These are phyloP conservation scores for Quillaja saponaria DNA, from an alignment of 306 rosid genomes.

Conservation along the genomic window DNA sequence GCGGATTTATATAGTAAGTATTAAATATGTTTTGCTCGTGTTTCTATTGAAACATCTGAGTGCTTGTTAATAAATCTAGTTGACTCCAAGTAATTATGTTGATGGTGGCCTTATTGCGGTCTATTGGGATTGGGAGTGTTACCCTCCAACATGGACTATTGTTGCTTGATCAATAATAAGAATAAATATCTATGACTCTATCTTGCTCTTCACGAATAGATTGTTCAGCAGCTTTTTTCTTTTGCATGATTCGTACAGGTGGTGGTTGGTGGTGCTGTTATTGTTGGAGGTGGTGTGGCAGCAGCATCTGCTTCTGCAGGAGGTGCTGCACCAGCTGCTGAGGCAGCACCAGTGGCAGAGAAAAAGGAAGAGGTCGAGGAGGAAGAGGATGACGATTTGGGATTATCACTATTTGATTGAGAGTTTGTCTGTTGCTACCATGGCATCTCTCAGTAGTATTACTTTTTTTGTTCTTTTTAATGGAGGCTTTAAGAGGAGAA, in stretches of 20 bases:
- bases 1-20: too few species aligned
- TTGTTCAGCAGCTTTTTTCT: not conserved
- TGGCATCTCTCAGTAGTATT: not conserved
- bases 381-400: slow-evolving; percentile 59
- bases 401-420: slow-evolving; percentile 62
- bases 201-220: too few species aligned
- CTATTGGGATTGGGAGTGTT: too few species aligned
- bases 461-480: not conserved
- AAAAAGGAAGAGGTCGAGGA: slow-evolving; percentile 50
- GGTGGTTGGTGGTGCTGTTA: slow-evolving; percentile 45
- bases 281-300: slow-evolving; percentile 32
- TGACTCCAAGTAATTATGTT: too few species aligned
- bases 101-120: too few species aligned
- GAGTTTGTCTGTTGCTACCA: not conserved
- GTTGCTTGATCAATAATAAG: too few species aligned
- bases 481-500: not conserved
- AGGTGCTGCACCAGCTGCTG: slow-evolving; percentile 41
- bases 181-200: too few species aligned
- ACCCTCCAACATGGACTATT: too few species aligned
- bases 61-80: too few species aligned
- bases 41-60: too few species aligned
- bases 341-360: slow-evolving; percentile 27
- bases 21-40: too few species aligned
- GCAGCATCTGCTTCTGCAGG: slow-evolving; percentile 38
- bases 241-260: slow-evolving; percentile 28